Evolutionary conservation across 371 early-diverging fungal genomes (phyloP), one percentile per base, ranked within the genome.

Genomic region (Entomophthora muscae): DNA sequence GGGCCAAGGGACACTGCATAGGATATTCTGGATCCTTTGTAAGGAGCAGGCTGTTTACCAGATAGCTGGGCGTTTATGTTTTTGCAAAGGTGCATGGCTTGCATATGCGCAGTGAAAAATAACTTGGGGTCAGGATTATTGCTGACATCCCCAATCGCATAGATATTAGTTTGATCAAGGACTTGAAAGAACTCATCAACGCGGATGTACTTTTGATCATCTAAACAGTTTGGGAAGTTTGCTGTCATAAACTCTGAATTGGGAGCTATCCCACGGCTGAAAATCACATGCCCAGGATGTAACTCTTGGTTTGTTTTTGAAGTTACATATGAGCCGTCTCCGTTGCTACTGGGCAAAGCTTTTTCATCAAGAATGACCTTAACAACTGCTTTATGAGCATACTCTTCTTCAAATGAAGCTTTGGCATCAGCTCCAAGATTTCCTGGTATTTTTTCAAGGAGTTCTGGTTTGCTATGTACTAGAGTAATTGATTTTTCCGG

Each of bases 91-190:
- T 73, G 72, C 2, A 76, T 31, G 13, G 71, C 73, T 64, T 76
- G 73, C 70, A 73, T 72, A 52, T 73, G 73, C 0, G 76, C 72
- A 5, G 71, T 73, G 54, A 70, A 76, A 57, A 67, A 76, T 61
- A 74, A 64, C 42, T 76, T 76, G n/a, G 71, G 69, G n/a, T 76
- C 74, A 0, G 66, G 57, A 2, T 68, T 1, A 33, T 66, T 63
- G 33, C 66, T 70, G 1, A 68, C 65, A 66, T 73, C 76, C 2
- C 74, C 74, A 26, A 74, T 32, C 2, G 74, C 71, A 67, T 68
- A 76, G 0, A 76, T 63, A 30, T 71, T 65, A 1, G 27, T 26
- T 0, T 60, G 53, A 1, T 53, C 63, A 5, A 53, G n/a, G 12
- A 76, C 69, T n/a, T 60, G 65, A 17, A 75, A 66, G 23, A 28